phyloP scores from a whole-genome alignment of 345 rosid genomes.

The Moricandia arvensis region DNA sequence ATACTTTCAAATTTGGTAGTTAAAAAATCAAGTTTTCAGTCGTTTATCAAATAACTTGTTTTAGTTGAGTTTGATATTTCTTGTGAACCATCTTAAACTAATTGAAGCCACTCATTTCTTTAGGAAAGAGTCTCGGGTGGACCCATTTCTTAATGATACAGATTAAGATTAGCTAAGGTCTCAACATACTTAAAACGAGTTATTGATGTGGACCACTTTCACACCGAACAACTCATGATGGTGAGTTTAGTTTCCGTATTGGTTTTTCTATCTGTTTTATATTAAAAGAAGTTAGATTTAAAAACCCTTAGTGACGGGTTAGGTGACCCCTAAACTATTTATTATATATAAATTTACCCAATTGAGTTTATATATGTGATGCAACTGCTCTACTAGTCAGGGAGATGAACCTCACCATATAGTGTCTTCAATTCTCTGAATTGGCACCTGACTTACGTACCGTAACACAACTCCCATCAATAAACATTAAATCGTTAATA shows the following conservation, averaged over 20 bases:
- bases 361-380: background rate
- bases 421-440: background rate
- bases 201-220: conserved; percentile 10
- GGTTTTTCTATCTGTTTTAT: conserved; percentile 9
- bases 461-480: background rate
- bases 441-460: background rate
- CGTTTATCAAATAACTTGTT: background rate
- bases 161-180: background rate
- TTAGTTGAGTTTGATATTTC: background rate
- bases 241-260: background rate
- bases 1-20: background rate
- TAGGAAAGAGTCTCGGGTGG: conserved; percentile 5
- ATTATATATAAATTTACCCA: background rate
- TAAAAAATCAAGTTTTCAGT: background rate
- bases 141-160: background rate
- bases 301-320: background rate
- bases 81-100: background rate
- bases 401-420: background rate
- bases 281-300: background rate
- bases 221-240: conserved; percentile 13
- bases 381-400: background rate
- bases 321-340: background rate
- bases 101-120: background rate
- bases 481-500: background rate
- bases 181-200: background rate